Evolutionary conservation across 305 asterid species (phyloP).

Genomic region (Fraxinus angustifolia): DNA sequence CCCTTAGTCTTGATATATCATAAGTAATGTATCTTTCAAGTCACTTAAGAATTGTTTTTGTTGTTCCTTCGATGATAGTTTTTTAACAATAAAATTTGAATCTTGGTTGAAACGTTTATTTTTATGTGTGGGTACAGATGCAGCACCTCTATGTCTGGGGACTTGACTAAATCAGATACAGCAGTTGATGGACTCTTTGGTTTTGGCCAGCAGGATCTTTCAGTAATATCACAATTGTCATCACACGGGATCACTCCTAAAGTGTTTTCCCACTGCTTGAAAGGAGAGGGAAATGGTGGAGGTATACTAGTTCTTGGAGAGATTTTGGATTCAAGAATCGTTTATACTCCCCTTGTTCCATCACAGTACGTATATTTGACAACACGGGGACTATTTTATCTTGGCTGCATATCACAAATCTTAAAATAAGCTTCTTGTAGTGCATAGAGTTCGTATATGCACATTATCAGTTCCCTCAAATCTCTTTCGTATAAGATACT

Average conservation of each 20-base stretch:
- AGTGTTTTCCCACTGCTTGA: conserved; percentile 84
- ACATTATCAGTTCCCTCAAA: conserved; percentile 12
- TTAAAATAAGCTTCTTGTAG: neutral
- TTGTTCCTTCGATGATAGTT: too few species aligned
- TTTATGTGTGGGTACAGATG: conserved; percentile 53
- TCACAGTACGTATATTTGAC: conserved; percentile 72
- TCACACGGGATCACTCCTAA: conserved; percentile 75
- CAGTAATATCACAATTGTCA: conserved; percentile 77
- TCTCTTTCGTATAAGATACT: conserved; percentile 1
- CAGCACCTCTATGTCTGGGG: conserved; percentile 76
- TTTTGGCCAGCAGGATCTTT: conserved; percentile 74
- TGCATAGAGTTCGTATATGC: neutral
- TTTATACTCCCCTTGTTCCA: conserved; percentile 89
- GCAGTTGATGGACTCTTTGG: conserved; percentile 94
- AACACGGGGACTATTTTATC: conserved; percentile 20
- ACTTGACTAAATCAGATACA: conserved; percentile 73
- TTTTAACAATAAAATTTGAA: too few species aligned
- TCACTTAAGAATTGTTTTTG: too few species aligned
- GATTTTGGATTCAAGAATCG: conserved; percentile 82
- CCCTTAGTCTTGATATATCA: too few species aligned
- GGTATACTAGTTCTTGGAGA: conserved; percentile 92
- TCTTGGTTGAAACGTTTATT: neutral
- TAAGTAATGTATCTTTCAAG: too few species aligned
- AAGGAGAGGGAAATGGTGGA: conserved; percentile 85
- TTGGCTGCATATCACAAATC: neutral